phyloP scores from a whole-genome alignment of 805 yeast species.

The Ogataea parapolymorpha region DNA sequence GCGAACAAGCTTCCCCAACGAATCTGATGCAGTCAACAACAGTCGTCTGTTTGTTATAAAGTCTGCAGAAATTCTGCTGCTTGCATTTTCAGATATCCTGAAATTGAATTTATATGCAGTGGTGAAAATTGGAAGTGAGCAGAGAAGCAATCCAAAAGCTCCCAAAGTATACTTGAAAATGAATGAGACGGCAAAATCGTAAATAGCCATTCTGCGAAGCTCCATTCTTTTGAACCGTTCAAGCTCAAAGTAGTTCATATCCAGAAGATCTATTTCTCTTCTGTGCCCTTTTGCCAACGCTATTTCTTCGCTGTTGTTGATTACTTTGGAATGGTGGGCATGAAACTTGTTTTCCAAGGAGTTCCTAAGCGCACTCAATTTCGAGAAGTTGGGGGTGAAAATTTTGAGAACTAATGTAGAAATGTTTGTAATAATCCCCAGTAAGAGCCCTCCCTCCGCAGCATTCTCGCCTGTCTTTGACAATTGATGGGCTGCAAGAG shows the following conservation, averaged over 20 bases:
- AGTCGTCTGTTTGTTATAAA: slow-evolving; percentile 87
- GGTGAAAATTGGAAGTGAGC: slow-evolving; percentile 81
- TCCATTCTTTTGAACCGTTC: slow-evolving; percentile 75
- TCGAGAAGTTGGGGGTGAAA: slow-evolving; percentile 89
- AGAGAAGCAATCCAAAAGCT: slow-evolving; percentile 84
- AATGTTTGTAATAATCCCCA: slow-evolving; percentile 76
- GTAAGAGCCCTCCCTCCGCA: slow-evolving; percentile 72
- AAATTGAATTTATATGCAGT: slow-evolving; percentile 34
- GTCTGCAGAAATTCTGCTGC: slow-evolving; percentile 57
- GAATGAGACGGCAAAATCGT: slow-evolving; percentile 83
- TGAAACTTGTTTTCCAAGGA: slow-evolving; percentile 82
- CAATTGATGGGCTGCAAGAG: slow-evolving; percentile 76
- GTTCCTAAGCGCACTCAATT: slow-evolving; percentile 70
- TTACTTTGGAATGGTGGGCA: slow-evolving; percentile 76
- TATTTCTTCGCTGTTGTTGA: slow-evolving; percentile 78
- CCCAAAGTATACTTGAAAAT: slow-evolving; percentile 94
- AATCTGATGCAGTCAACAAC: slow-evolving; percentile 78
- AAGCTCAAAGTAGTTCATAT: slow-evolving; percentile 74
- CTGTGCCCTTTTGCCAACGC: slow-evolving; percentile 81
- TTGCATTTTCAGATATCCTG: slow-evolving; percentile 40
- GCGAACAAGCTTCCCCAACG: slow-evolving; percentile 82
- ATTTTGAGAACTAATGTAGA: slow-evolving; percentile 71
- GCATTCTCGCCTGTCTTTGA: slow-evolving; percentile 62
- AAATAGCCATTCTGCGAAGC: slow-evolving; percentile 66
- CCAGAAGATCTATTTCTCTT: slow-evolving; percentile 73